Base-by-base conservation (phyloP, 2,329 filamentous ascomycete species). In the Arachnomyces sp. region DNA sequence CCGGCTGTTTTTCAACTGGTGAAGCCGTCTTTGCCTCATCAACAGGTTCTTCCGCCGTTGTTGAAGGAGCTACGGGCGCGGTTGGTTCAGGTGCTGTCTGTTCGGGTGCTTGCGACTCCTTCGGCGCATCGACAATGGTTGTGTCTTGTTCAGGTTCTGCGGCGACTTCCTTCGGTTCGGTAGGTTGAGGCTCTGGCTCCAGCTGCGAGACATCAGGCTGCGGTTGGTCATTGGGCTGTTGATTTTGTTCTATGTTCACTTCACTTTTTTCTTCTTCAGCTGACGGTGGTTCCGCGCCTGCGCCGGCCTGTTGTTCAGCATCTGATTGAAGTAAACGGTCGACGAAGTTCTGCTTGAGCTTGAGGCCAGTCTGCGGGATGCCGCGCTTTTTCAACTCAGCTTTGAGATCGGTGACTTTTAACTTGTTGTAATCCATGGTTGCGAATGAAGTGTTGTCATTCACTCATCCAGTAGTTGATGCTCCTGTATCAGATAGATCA, bases 371-470 rank as follows among this genome's bases (percentile, higher is more conserved):
- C 45, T 79, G 75, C 4, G 78, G 68, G 30, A 89, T 74, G n/a
- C 80, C 79, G 47, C 84, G 77, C 43, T 70, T 72, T 63, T 85
- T 87, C 31, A 89, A 72, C 67, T 88, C 83, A 15, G 77, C 77
- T 62, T 82, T 84, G 43, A 90, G 73, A 54, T 88, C 82, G 28
- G 80, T 71, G 47, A 90, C 85, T 65, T 85, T 89, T 54, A 81
- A 73, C 61, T 71, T 72, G 40, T 58, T 68, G 57, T 72, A 77
- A 49, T 75, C 72, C 28, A 31, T 57, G 47, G 16, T n/a, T 28
- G 21, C 16, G 25, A 25, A 29, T 14, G 18, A 31, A 8, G 17
- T 33, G 11, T 33, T 33, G 36, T 11, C 7, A 36, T 25, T 36
- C 34, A 36, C 21, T 25, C 21, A 25, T 25, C 21, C 5, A 9